These are phyloP conservation scores for Acer campestre DNA, from an alignment of 345 rosid species.

Conservation along the genomic window DNA sequence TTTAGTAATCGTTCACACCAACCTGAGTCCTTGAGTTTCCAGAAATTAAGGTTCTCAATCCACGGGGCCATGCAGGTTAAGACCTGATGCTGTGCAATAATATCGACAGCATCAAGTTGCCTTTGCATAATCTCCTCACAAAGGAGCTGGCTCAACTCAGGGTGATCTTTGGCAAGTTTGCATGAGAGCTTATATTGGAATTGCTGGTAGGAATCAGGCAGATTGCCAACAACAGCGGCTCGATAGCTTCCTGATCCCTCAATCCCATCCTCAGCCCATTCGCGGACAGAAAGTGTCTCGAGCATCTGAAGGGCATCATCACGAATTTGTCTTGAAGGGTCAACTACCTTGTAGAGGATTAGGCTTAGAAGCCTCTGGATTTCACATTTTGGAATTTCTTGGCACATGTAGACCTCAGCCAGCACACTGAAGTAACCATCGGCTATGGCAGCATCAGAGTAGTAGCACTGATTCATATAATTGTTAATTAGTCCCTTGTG, in stretches of 20 bases:
- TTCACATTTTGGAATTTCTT: slow-evolving; percentile 96
- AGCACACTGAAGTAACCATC: slow-evolving; percentile 98
- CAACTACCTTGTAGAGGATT: slow-evolving; percentile 97
- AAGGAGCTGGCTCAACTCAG: slow-evolving; percentile 92
- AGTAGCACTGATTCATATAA: slow-evolving; percentile 73
- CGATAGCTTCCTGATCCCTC: slow-evolving; percentile 94
- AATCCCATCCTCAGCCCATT: slow-evolving; percentile 95
- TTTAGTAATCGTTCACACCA: slow-evolving; percentile 96
- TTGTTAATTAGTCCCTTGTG: slow-evolving; percentile 17
- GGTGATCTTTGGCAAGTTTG: slow-evolving; percentile 97
- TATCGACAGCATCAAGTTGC: slow-evolving; percentile 98
- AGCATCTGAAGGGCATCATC: slow-evolving; percentile 99
- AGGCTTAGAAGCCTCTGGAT: slow-evolving; percentile 94
- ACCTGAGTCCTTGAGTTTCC: slow-evolving; percentile 99
- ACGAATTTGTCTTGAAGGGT: slow-evolving; percentile 95
- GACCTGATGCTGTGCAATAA: slow-evolving; percentile 99
- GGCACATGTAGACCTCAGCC: slow-evolving; percentile 99
- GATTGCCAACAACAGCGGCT: slow-evolving; percentile 99
- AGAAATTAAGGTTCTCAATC: slow-evolving; percentile 98
- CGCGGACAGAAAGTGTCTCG: slow-evolving; percentile 96
- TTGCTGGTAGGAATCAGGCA: slow-evolving; percentile 98
- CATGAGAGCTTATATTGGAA: slow-evolving; percentile 96
- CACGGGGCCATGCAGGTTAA: slow-evolving; percentile 99
- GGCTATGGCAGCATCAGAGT: slow-evolving; percentile 92
- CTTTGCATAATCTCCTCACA: slow-evolving; percentile 99